Percentiles rank a stretch among this genome's conserved stretches.
Conservation (phyloP, 768 basidiomycete genomes). For the Leucosporidium yakuticum region DNA sequence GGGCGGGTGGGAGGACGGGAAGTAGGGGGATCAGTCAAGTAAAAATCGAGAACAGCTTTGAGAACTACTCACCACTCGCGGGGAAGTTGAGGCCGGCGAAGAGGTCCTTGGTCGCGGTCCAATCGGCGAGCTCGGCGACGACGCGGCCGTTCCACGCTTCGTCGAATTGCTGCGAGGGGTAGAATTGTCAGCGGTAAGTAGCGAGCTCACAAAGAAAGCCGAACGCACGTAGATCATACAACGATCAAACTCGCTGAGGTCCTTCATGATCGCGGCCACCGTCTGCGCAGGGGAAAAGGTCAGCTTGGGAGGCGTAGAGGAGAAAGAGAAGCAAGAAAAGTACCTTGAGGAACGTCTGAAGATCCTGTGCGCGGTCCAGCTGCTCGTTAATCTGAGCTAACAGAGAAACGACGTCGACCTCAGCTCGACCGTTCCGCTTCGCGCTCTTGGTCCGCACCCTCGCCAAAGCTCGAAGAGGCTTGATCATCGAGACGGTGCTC, state of each 20-base stretch:
- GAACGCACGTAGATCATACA: slow-evolving; percentile 57
- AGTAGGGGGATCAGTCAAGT: no score
- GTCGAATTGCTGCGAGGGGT: slow-evolving; percentile 36
- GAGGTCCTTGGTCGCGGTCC: slow-evolving; percentile 64
- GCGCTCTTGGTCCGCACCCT: slow-evolving; percentile 8
- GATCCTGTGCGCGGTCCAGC: slow-evolving; percentile 58
- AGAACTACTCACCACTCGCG: no score
- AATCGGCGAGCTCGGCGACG: slow-evolving; percentile 73
- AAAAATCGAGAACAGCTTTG: no score
- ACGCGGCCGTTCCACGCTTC: slow-evolving; percentile 44
- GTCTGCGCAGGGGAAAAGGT: slow-evolving; percentile 39
- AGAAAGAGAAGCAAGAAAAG: no score
- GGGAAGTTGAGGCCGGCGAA: slow-evolving; percentile 50
- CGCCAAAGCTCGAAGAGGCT: slow-evolving; percentile 65
- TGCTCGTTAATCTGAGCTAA: slow-evolving; percentile 77
- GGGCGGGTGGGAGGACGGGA: slow-evolving; percentile 4
- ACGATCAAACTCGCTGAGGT: slow-evolving; percentile 74
- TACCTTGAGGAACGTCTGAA: slow-evolving; percentile 56
- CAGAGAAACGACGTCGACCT: slow-evolving; percentile 75
- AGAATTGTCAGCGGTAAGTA: no score
- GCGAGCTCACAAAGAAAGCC: no score
- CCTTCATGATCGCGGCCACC: slow-evolving; percentile 65
- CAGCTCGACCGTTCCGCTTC: slow-evolving; percentile 35
- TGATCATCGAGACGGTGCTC: slow-evolving; percentile 62
- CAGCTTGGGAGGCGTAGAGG: no score